phyloP scores from a whole-genome alignment of 352 stramenopile species.

The Phytophthora aleatoria region DNA sequence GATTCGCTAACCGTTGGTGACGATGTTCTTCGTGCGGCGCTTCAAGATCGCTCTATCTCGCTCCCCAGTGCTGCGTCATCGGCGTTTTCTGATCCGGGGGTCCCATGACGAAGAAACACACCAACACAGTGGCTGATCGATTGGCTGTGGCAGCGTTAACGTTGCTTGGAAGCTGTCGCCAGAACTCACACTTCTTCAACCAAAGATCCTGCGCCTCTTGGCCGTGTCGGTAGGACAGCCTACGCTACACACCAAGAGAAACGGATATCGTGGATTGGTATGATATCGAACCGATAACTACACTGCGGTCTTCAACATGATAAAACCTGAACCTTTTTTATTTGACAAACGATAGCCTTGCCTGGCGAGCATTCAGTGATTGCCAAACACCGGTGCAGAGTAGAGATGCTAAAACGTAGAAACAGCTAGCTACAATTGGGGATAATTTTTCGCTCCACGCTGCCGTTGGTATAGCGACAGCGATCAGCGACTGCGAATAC shows the following conservation, averaged over 20 bases:
- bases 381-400: no score
- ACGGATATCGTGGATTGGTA: no score
- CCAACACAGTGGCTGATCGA: conserved; percentile 3
- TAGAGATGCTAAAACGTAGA: no score
- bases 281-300: no score
- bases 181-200: conserved; percentile 6
- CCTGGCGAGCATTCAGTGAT: no score
- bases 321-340: no score
- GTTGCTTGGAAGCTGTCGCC: conserved; percentile 2
- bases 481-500: no score
- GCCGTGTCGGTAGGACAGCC: conserved; percentile 7
- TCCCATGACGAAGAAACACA: conserved; percentile 12
- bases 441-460: no score
- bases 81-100: conserved; percentile 17
- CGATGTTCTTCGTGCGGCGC: conserved; percentile 10
- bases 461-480: no score
- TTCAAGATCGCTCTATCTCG: conserved; percentile 28
- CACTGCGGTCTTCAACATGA: no score
- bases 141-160: conserved; percentile 11
- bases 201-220: conserved; percentile 4
- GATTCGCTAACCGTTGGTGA: conserved; percentile 22
- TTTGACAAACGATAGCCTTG: no score
- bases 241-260: neutral
- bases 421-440: no score
- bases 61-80: conserved; percentile 13